phyloP scores from a whole-genome alignment of 768 basidiomycete genomes.

The Leucocoprinus birnbaumii region DNA sequence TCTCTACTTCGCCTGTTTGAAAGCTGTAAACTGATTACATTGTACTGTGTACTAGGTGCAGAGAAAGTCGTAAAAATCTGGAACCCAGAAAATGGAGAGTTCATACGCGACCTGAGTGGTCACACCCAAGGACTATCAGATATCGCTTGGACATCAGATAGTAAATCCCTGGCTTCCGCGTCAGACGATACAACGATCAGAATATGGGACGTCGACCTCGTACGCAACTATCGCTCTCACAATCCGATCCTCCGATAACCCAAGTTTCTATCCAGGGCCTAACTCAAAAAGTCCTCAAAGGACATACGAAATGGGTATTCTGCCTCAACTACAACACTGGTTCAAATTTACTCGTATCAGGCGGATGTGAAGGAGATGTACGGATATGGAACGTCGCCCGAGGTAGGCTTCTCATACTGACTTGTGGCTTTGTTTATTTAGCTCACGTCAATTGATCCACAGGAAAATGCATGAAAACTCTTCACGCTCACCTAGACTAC shows the following conservation, averaged over 20 bases:
- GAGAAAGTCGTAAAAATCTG: constrained; percentile 81
- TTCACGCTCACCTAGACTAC: constrained; percentile 93
- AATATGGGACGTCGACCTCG: constrained; percentile 85
- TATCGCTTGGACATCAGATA: constrained; percentile 86
- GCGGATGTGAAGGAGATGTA: constrained; percentile 90
- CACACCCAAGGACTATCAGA: constrained; percentile 87
- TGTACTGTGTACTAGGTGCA: constrained; percentile 44
- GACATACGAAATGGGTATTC: constrained; percentile 87
- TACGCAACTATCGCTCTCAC: constrained; percentile 31
- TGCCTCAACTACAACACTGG: constrained; percentile 89
- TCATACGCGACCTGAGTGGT: constrained; percentile 70
- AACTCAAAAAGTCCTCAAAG: constrained; percentile 68
- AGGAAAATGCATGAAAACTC: constrained; percentile 83
- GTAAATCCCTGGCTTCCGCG: constrained; percentile 80
- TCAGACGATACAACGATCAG: constrained; percentile 90
- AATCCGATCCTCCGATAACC: neutral
- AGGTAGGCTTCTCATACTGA: constrained; percentile 49
- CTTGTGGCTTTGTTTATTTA: neutral
- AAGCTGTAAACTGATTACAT: constrained; percentile 13
- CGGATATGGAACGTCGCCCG: constrained; percentile 87
- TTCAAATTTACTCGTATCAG: constrained; percentile 87
- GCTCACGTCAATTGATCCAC: neutral
- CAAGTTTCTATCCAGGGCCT: constrained; percentile 45
- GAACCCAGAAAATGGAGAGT: constrained; percentile 77
- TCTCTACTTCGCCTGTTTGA: constrained; percentile 13